These are phyloP conservation scores for Aspergillus pseudoviridinutans DNA, from an alignment of 2,329 filamentous ascomycete species.

Conservation along the genomic window DNA sequence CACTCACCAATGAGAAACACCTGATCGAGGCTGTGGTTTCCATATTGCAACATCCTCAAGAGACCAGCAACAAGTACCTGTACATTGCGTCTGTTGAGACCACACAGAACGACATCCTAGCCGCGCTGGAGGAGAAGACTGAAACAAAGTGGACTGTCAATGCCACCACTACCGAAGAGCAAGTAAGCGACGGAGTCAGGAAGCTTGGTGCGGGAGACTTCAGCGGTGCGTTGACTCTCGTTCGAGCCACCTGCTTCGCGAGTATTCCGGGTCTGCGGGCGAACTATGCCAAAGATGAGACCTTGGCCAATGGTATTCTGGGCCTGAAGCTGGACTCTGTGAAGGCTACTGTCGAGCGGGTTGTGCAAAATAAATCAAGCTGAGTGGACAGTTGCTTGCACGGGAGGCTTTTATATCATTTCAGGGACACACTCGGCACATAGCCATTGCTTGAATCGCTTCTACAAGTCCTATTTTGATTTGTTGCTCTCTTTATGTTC, in stretches of 20 bases:
- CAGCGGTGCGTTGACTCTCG: conserved; percentile 18
- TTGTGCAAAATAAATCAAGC: not conserved
- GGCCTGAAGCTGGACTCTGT: conserved; percentile 19
- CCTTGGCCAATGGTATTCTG: conserved; percentile 19
- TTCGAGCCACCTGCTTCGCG: conserved; percentile 19
- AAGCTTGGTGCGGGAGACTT: conserved; percentile 22
- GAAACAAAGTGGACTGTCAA: conserved; percentile 50
- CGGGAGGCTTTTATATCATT: too few relatives aligned
- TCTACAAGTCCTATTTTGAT: too few relatives aligned
- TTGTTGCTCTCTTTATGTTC: too few relatives aligned
- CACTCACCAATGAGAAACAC: conserved; percentile 48
- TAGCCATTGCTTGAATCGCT: too few relatives aligned
- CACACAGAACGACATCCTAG: conserved; percentile 56
- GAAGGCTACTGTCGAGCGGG: conserved; percentile 14
- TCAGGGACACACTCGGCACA: too few relatives aligned
- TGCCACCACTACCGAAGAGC: conserved; percentile 26
- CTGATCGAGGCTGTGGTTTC: conserved; percentile 52
- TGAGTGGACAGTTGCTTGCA: too few relatives aligned
- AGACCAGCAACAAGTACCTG: conserved; percentile 57
- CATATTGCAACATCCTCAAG: conserved; percentile 46
- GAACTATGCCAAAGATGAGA: conserved; percentile 21
- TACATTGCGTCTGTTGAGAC: conserved; percentile 55
- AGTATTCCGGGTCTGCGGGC: conserved; percentile 15
- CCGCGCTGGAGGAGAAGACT: conserved; percentile 50
- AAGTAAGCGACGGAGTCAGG: conserved; percentile 13